phyloP scores from a whole-genome alignment of 2,329 filamentous ascomycete genomes.

The Mycosphaerella sp. region DNA sequence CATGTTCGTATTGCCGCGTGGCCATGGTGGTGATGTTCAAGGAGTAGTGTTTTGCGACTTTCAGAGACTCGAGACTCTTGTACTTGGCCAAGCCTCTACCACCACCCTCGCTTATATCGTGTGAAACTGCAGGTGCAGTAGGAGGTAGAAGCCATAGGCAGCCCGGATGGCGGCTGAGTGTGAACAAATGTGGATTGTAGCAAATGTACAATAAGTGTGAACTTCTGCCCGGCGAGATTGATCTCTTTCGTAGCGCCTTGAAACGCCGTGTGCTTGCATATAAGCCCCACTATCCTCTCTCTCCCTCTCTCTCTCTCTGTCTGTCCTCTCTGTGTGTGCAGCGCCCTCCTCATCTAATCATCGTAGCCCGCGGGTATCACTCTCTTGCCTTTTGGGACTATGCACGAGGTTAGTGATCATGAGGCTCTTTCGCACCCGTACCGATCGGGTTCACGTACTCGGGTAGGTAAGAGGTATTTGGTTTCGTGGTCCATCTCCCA shows the following conservation, averaged over 20 bases:
- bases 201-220: background rate
- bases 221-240: background rate
- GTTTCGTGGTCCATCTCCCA: conserved; percentile 68
- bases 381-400: conserved; percentile 45
- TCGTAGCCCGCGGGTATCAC: conserved; percentile 43
- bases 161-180: background rate
- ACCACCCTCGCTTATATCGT: background rate
- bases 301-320: background rate
- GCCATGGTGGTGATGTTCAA: too few relatives aligned
- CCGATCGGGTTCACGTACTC: conserved; percentile 55
- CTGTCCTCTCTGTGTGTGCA: background rate
- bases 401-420: background rate
- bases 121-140: background rate
- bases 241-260: background rate
- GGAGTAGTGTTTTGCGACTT: too few relatives aligned
- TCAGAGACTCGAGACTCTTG: background rate
- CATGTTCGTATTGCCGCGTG: too few relatives aligned
- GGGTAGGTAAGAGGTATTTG: conserved; percentile 87
- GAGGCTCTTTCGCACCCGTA: background rate
- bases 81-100: background rate
- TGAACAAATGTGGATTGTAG: background rate
- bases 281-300: background rate
- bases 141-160: background rate
- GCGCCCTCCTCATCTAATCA: conserved; percentile 28
- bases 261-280: background rate